Percentiles rank a stretch among this genome's conserved stretches.
Evolutionary conservation across 2,329 filamentous ascomycete genomes (phyloP).

Genomic region (Scytalidium sp.): DNA sequence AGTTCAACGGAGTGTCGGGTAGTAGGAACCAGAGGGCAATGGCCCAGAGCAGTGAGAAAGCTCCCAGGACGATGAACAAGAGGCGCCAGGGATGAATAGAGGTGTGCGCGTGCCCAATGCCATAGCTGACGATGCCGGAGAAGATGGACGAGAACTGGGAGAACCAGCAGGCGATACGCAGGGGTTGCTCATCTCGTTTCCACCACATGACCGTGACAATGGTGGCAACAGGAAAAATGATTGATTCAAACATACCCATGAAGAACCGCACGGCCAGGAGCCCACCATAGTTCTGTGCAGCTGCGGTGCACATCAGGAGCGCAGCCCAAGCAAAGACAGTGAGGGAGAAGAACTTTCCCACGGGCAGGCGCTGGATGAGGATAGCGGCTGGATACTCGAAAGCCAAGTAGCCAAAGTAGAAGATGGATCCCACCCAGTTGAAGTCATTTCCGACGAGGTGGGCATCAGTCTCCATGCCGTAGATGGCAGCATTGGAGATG

Average conservation of each 20-base stretch:
- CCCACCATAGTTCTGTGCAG: constrained; percentile 4
- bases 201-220: constrained; percentile 16
- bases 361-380: constrained; percentile 19
- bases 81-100: constrained; percentile 33
- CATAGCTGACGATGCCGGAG: constrained; percentile 29
- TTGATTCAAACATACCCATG: constrained; percentile 5
- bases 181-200: constrained; percentile 9
- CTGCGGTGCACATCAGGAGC: not conserved
- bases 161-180: constrained; percentile 12
- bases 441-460: constrained; percentile 22
- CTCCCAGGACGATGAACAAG: constrained; percentile 42
- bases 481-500: constrained; percentile 17
- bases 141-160: constrained; percentile 23
- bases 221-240: not conserved
- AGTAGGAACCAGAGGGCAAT: constrained; percentile 35
- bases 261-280: constrained; percentile 5
- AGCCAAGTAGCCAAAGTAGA: constrained; percentile 23
- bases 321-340: constrained; percentile 1
- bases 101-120: constrained; percentile 30
- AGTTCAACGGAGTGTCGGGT: constrained; percentile 19
- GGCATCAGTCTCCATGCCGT: constrained; percentile 21
- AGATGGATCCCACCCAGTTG: constrained; percentile 20
- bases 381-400: constrained; percentile 17
- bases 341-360: constrained; percentile 19
- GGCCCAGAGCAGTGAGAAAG: constrained; percentile 35